These are phyloP conservation scores for Candida sanyiensis DNA, from an alignment of 805 yeast genomes.

Conservation along the genomic window DNA sequence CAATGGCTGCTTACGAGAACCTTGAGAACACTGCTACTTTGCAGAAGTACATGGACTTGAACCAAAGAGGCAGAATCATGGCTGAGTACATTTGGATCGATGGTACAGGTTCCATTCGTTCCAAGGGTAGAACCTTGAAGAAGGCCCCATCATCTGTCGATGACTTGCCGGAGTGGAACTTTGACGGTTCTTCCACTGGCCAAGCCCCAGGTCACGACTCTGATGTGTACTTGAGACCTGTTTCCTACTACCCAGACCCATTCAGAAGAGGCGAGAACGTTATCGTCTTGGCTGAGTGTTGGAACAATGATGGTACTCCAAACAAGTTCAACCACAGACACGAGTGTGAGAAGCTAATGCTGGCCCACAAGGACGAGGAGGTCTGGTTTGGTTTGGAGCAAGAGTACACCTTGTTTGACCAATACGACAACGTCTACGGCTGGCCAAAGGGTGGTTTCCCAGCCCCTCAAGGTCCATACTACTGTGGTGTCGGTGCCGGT, in stretches of 20 bases:
- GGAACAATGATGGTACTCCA: slow-evolving; percentile 98
- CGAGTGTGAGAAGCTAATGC: slow-evolving; percentile 92
- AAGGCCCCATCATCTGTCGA: slow-evolving; percentile 66
- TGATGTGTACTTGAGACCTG: slow-evolving; percentile 94
- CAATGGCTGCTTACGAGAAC: slow-evolving; percentile 38
- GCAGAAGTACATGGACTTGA: slow-evolving; percentile 75
- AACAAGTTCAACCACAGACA: slow-evolving; percentile 98
- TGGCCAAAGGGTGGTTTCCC: slow-evolving; percentile 99
- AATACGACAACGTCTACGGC: slow-evolving; percentile 84
- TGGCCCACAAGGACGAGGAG: slow-evolving; percentile 76
- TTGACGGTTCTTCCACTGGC: slow-evolving; percentile 97
- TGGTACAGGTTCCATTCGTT: slow-evolving; percentile 83
- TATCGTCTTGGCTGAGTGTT: slow-evolving; percentile 91
- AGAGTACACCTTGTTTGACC: slow-evolving; percentile 95
- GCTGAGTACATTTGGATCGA: slow-evolving; percentile 99
- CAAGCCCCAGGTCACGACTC: slow-evolving; percentile 99
- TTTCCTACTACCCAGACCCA: slow-evolving; percentile 90
- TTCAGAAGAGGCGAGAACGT: slow-evolving; percentile 98
- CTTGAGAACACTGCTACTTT: slow-evolving; percentile 68
- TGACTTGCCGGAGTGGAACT: slow-evolving; percentile 98
- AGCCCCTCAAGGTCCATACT: slow-evolving; percentile 99
- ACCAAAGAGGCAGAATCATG: slow-evolving; percentile 78
- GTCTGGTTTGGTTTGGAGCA: slow-evolving; percentile 99
- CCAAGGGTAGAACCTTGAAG: slow-evolving; percentile 85
- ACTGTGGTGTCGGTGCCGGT: slow-evolving; percentile 99